Base-by-base conservation (phyloP, 306 rosid genomes). In the Parietaria judaica region DNA sequence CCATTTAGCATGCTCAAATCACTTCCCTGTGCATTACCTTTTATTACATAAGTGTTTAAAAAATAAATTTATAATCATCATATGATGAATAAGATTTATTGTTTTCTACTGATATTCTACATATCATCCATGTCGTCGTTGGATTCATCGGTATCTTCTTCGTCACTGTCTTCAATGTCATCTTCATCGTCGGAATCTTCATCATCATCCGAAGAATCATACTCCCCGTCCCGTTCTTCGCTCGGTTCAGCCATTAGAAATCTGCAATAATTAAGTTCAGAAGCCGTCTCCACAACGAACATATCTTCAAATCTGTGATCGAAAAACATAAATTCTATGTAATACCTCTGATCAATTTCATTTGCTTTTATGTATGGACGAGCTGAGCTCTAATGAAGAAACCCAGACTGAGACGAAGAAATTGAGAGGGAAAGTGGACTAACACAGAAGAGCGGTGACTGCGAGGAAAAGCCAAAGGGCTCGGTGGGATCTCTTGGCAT, bases 391-490 rank as follows among this genome's bases (percentile, higher is more conserved):
- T n/a, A 31, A 34, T n/a, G 44, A 8, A 5, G 9, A 5, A 41
- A 5, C 7, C 9, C 45, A 41, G 9, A 41, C 6, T 5, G 45
- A 41, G 9, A 41, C 6, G 6, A 41, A 5, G 9, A 41, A 41
- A 5, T 41, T 23, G 31, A 23, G 31, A 23, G 31, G 31, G 31
- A 23, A 23, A 23, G 31, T 23, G 31, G 31, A 23, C 31, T 23
- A 23, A 23, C 31, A 23, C 31, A 23, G 31, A 23, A 23, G 31
- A 23, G 31, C 31, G 6, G 76, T 0, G 14, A 74, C 43, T 8
- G 78, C 41, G 16, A 77, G 60, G 38, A 83, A 23, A 23, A 23
- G 31, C 31, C 31, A 23, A 2, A 74, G 64, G 60, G 74, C 36
- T 15, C 52, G 61, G 3, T 23, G 61, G 38, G 36, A 65, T 57